Conservation (phyloP, 2,329 filamentous ascomycete genomes). For the Hypoxylon sp. region DNA sequence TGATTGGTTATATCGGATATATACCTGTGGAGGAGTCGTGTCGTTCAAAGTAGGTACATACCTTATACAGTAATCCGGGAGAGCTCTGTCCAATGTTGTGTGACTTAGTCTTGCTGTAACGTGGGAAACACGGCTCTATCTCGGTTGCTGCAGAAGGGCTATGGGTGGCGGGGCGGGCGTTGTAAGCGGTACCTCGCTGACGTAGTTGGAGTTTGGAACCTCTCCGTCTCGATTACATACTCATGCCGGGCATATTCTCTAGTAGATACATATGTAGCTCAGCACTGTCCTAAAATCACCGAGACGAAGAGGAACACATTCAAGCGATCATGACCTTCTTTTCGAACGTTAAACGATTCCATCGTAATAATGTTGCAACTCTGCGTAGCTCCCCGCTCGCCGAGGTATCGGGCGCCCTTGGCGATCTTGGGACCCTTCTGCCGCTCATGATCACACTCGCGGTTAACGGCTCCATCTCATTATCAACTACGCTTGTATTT, state of each 20-base stretch:
- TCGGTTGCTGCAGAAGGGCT: constrained; percentile 36
- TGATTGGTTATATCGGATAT: background rate
- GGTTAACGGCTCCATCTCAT: constrained; percentile 81
- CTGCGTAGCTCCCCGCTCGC: constrained; percentile 66
- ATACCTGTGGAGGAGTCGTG: background rate
- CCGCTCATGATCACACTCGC: constrained; percentile 87
- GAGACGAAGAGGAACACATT: background rate
- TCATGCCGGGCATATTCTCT: constrained; percentile 5
- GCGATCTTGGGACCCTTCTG: constrained; percentile 80
- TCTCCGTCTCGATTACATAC: constrained; percentile 3
- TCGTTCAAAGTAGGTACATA: background rate
- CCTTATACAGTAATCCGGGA: background rate
- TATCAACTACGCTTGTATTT: constrained; percentile 88
- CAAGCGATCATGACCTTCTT: constrained; percentile 47
- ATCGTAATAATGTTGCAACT: constrained; percentile 66
- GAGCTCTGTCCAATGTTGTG: background rate
- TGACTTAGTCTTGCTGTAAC: background rate
- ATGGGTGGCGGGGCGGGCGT: constrained; percentile 22
- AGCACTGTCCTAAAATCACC: background rate
- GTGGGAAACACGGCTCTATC: constrained; percentile 10
- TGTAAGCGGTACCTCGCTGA: constrained; percentile 28
- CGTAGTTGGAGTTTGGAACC: constrained; percentile 31
- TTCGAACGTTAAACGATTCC: constrained; percentile 54
- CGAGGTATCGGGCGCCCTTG: constrained; percentile 89
- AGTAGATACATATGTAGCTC: background rate